These are phyloP conservation scores for Microstegium vimineum DNA, from an alignment of 176 grass and related monocot species.

Conservation along the genomic window DNA sequence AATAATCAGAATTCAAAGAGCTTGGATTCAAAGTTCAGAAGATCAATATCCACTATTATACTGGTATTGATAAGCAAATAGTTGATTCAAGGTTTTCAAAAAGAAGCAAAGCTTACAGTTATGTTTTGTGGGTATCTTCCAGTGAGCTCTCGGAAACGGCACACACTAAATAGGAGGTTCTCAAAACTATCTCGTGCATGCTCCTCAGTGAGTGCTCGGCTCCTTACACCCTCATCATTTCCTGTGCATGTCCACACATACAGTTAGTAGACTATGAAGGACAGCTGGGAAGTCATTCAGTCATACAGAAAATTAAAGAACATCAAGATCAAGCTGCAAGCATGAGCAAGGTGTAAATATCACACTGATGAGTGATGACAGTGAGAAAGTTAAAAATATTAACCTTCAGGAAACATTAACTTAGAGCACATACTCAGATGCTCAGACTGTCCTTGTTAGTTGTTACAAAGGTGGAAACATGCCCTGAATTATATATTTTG, in stretches of 20 bases:
- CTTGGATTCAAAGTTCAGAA: neutral
- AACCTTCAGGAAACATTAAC: neutral
- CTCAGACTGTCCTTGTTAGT: neutral
- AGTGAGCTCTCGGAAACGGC: slow-evolving; percentile 91
- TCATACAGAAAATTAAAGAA: neutral
- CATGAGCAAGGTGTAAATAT: neutral
- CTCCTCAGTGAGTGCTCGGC: slow-evolving; percentile 78
- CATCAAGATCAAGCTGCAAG: slow-evolving; percentile 1
- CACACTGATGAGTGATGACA: neutral
- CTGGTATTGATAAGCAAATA: neutral
- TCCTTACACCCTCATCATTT: slow-evolving; percentile 71
- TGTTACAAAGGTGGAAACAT: neutral
- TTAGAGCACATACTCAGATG: neutral
- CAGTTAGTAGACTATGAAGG: neutral
- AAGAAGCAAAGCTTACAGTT: slow-evolving; percentile 59
- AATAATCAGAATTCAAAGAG: neutral
- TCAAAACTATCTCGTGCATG: slow-evolving; percentile 98
- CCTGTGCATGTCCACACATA: slow-evolving; percentile 44
- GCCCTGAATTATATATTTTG: neutral
- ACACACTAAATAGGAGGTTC: slow-evolving; percentile 91
- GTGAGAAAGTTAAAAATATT: neutral
- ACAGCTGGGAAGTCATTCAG: neutral
- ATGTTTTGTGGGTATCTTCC: slow-evolving; percentile 88
- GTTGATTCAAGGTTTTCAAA: neutral
- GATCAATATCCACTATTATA: neutral